Conservation (phyloP, 768 basidiomycete genomes). For the Xerocomellus dryophilus region DNA sequence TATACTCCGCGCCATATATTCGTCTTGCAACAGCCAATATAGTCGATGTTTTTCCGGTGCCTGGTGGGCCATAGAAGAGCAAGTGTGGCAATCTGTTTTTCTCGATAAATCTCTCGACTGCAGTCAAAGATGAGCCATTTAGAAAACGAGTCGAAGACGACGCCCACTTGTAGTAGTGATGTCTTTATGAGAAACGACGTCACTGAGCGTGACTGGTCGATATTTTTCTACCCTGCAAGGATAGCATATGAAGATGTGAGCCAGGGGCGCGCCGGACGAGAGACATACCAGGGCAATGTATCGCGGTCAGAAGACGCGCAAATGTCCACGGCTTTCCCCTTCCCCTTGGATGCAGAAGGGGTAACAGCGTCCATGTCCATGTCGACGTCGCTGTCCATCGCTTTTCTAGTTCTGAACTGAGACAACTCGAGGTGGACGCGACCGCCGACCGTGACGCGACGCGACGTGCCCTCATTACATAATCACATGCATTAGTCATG, state of each 20-base stretch:
- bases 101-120: constrained; percentile 96
- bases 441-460: constrained; percentile 14
- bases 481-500: constrained; percentile 16
- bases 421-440: background rate
- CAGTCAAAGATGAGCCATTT: constrained; percentile 4
- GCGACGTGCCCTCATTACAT: constrained; percentile 16
- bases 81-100: constrained; percentile 93
- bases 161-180: constrained; percentile 85
- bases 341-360: constrained; percentile 52
- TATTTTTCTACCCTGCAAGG: constrained; percentile 92
- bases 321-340: constrained; percentile 58
- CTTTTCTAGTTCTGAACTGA: background rate
- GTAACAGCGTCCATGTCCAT: constrained; percentile 42
- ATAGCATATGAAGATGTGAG: background rate
- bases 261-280: background rate
- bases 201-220: constrained; percentile 83
- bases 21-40: constrained; percentile 93
- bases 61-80: constrained; percentile 96
- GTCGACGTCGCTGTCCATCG: constrained; percentile 58
- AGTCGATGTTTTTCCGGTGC: constrained; percentile 97
- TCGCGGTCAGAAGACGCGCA: constrained; percentile 50
- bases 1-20: constrained; percentile 84
- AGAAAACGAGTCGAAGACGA: background rate
- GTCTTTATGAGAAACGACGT: constrained; percentile 95
- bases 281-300: constrained; percentile 77